Conservation (phyloP, 805 yeast species). For the Lipomyces yamadae region DNA sequence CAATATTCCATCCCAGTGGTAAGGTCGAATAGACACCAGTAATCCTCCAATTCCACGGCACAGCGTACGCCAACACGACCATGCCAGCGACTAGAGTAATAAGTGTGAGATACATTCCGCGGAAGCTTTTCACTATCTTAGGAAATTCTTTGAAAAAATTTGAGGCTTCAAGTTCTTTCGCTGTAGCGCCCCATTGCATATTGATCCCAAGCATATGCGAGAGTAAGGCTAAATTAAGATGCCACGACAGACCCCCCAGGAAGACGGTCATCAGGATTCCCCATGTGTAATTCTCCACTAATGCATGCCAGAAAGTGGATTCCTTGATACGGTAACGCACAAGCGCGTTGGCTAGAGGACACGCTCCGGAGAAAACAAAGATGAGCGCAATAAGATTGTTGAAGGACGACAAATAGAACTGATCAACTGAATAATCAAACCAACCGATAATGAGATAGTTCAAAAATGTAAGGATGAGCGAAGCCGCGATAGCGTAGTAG, state of each 20-base stretch:
- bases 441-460: slow-evolving; percentile 20
- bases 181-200: slow-evolving; percentile 27
- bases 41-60: slow-evolving; percentile 16
- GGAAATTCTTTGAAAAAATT: slow-evolving; percentile 21
- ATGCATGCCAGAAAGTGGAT: slow-evolving; percentile 10
- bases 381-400: slow-evolving; percentile 9
- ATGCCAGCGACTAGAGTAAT: background rate
- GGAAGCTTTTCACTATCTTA: slow-evolving; percentile 12
- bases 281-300: slow-evolving; percentile 12
- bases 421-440: slow-evolving; percentile 10
- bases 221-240: slow-evolving; percentile 9
- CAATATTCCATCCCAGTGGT: slow-evolving; percentile 16
- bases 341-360: slow-evolving; percentile 13
- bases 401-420: slow-evolving; percentile 19
- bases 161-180: slow-evolving; percentile 19
- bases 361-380: slow-evolving; percentile 15
- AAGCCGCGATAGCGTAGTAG: slow-evolving; percentile 20
- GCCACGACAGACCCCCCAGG: slow-evolving; percentile 22
- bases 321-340: slow-evolving; percentile 11
- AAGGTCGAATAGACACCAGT: slow-evolving; percentile 9
- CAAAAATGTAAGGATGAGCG: slow-evolving; percentile 11
- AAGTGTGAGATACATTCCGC: slow-evolving; percentile 12
- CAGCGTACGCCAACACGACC: slow-evolving; percentile 14
- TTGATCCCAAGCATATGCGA: slow-evolving; percentile 14
- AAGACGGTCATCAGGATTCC: slow-evolving; percentile 15